phyloP scores from a whole-genome alignment of 2,329 filamentous ascomycete species.

The Septoria linicola region DNA sequence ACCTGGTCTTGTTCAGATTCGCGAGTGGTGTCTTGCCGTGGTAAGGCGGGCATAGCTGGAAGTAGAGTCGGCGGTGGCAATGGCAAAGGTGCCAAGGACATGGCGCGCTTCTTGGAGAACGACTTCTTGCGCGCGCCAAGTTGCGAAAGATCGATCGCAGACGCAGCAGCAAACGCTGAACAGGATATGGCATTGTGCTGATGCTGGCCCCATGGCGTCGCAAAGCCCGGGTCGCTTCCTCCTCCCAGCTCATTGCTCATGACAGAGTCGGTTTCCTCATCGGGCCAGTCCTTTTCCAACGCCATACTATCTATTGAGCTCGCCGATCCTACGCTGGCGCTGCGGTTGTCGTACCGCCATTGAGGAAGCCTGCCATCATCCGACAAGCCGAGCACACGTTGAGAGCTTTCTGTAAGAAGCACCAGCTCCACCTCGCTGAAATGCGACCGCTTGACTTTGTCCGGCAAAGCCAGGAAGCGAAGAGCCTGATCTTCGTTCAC shows the following conservation, averaged over 20 bases:
- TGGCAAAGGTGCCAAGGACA: slow-evolving; percentile 31
- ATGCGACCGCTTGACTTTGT: slow-evolving; percentile 69
- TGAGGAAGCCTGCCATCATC: slow-evolving; percentile 9
- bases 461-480: slow-evolving; percentile 69
- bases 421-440: slow-evolving; percentile 71
- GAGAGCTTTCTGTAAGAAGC: slow-evolving; percentile 55
- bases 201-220: background rate
- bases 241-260: slow-evolving; percentile 17
- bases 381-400: slow-evolving; percentile 38
- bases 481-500: slow-evolving; percentile 32
- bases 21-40: slow-evolving; percentile 17
- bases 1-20: too few relatives aligned
- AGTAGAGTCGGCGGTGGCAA: slow-evolving; percentile 34
- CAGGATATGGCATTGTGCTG: slow-evolving; percentile 1
- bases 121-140: slow-evolving; percentile 11
- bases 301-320: background rate
- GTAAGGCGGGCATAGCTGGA: slow-evolving; percentile 28
- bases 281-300: slow-evolving; percentile 24
- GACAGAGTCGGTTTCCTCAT: slow-evolving; percentile 17
- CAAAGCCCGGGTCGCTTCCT: slow-evolving; percentile 10
- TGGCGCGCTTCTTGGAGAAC: slow-evolving; percentile 26
- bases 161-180: background rate
- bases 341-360: slow-evolving; percentile 10
- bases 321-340: slow-evolving; percentile 1
- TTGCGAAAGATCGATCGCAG: slow-evolving; percentile 1